Evolutionary conservation across 2,329 filamentous ascomycete species (phyloP).

Genomic region (Fusarium domesticum): DNA sequence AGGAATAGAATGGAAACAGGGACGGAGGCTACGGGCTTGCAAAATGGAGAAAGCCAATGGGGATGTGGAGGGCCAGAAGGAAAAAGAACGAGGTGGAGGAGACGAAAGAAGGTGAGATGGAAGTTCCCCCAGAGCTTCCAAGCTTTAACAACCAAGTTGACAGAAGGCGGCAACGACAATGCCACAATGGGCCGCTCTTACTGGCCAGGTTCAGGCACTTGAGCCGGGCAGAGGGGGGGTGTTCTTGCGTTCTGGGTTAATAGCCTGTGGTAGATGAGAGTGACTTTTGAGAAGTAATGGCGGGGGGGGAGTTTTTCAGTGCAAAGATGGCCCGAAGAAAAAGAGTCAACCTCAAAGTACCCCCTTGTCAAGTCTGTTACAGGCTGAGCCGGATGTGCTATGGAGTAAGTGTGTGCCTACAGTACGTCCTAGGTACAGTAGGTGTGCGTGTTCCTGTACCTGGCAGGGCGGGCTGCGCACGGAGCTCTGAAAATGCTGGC

Average conservation of each 20-base stretch:
- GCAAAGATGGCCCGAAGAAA: not conserved
- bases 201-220: not conserved
- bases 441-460: not conserved
- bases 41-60: constrained; percentile 29
- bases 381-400: not conserved
- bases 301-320: too few species aligned
- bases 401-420: too few species aligned
- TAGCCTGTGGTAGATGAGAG: too few species aligned
- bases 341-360: too few species aligned
- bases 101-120: not conserved
- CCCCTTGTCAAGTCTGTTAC: not conserved
- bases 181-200: not conserved
- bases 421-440: too few species aligned
- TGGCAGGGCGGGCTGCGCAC: not conserved
- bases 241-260: too few species aligned
- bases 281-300: too few species aligned
- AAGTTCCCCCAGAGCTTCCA: not conserved
- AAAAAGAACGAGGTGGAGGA: constrained; percentile 6
- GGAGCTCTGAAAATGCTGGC: not conserved
- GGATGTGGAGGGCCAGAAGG: not conserved
- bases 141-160: constrained; percentile 1
- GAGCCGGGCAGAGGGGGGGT: too few species aligned
- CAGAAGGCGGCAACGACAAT: not conserved
- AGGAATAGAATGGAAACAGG: constrained; percentile 4
- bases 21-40: constrained; percentile 21